A percentile compares a stretch with the other conserved stretches of the same genome.
Conservation (phyloP, 2,329 filamentous ascomycete species). For the Periconia macrospinosa region DNA sequence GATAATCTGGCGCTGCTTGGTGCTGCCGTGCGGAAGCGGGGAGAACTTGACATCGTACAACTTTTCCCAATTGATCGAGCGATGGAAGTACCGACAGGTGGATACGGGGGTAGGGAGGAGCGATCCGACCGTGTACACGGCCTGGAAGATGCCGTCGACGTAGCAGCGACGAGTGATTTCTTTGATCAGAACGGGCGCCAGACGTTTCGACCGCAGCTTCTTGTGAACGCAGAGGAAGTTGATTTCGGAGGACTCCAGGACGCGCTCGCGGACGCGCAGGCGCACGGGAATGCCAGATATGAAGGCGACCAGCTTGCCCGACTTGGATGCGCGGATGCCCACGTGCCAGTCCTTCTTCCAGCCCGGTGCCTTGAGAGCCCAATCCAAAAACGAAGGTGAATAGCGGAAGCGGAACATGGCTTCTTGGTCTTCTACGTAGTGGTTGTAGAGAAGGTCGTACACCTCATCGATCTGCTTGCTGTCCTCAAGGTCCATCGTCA, state of each 20-base stretch:
- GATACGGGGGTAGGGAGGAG: slow-evolving; percentile 89
- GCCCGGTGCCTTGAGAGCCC: slow-evolving; percentile 91
- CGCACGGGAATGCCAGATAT: slow-evolving; percentile 91
- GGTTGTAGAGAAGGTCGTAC: slow-evolving; percentile 85
- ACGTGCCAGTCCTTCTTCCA: slow-evolving; percentile 96
- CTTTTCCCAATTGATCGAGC: slow-evolving; percentile 93
- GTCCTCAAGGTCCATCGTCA: slow-evolving; percentile 80
- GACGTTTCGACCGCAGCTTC: slow-evolving; percentile 89
- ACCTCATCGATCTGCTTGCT: slow-evolving; percentile 82
- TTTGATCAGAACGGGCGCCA: slow-evolving; percentile 94
- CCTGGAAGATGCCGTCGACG: slow-evolving; percentile 83
- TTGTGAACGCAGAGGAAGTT: slow-evolving; percentile 99
- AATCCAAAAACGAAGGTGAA: slow-evolving; percentile 83
- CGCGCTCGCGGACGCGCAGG: slow-evolving; percentile 75
- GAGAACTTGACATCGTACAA: slow-evolving; percentile 94
- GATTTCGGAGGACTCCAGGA: slow-evolving; percentile 82
- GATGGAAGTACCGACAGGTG: slow-evolving; percentile 94
- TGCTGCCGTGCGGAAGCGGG: slow-evolving; percentile 79
- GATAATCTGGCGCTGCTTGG: slow-evolving; percentile 79
- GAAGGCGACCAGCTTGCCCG: slow-evolving; percentile 87
- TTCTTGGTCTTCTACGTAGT: slow-evolving; percentile 97
- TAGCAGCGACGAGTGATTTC: slow-evolving; percentile 95
- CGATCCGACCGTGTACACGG: slow-evolving; percentile 91
- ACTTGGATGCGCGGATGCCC: slow-evolving; percentile 82
- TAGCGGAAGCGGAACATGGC: slow-evolving; percentile 99